These are phyloP conservation scores for Candida palmyrensis DNA, from an alignment of 805 yeast genomes.

Conservation along the genomic window DNA sequence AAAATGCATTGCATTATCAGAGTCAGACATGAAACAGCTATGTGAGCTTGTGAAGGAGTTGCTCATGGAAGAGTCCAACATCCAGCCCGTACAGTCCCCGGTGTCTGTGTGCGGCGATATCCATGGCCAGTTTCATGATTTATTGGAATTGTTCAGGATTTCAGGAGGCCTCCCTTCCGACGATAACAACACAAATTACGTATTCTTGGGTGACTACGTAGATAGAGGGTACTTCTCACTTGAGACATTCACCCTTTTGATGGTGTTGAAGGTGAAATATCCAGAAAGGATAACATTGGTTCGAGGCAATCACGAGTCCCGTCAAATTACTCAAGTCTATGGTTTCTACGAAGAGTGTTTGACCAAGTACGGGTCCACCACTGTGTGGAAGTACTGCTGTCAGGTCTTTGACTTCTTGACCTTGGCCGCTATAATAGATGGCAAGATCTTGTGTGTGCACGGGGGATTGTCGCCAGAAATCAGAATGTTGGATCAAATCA, in stretches of 20 bases:
- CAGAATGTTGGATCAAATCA: conserved; percentile 92
- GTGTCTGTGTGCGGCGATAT: conserved; percentile 97
- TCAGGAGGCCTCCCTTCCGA: conserved; percentile 90
- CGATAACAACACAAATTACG: conserved; percentile 57
- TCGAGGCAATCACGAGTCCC: conserved; percentile 95
- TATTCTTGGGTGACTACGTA: conserved; percentile 93
- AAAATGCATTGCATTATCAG: conserved; percentile 83
- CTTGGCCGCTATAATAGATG: conserved; percentile 93
- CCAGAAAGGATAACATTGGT: conserved; percentile 85
- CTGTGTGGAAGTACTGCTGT: conserved; percentile 95
- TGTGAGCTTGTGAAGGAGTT: conserved; percentile 94
- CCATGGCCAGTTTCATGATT: conserved; percentile 96
- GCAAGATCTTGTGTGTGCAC: conserved; percentile 90
- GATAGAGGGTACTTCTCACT: conserved; percentile 96
- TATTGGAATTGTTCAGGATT: conserved; percentile 82
- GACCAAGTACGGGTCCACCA: conserved; percentile 87
- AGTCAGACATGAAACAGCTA: conserved; percentile 90
- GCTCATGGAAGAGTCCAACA: conserved; percentile 92
- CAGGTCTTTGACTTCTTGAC: conserved; percentile 94
- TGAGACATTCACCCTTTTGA: conserved; percentile 88
- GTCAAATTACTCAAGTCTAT: conserved; percentile 98
- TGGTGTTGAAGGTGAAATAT: conserved; percentile 88
- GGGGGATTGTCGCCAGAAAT: conserved; percentile 98
- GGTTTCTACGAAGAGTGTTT: conserved; percentile 97
- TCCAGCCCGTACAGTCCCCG: conserved; percentile 89